Conservation (phyloP, 306 rosid genomes). For the Rubus idaeus region DNA sequence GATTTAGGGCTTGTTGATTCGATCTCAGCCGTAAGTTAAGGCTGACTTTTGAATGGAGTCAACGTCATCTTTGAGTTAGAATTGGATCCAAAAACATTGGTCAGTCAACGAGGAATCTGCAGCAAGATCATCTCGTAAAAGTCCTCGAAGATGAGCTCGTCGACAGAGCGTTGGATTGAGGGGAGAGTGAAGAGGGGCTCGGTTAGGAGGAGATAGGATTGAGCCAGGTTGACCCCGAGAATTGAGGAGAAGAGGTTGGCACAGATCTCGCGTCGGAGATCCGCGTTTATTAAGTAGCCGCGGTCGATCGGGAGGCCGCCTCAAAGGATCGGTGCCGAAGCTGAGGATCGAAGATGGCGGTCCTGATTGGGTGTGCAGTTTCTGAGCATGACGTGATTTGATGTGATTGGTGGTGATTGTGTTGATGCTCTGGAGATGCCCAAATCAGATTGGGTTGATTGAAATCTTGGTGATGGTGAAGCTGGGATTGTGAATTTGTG, state of each 20-base stretch:
- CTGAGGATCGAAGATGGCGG: slow-evolving; percentile 50
- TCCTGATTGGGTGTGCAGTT: no score
- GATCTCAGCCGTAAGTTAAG: no score
- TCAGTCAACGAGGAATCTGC: no score
- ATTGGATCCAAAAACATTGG: no score
- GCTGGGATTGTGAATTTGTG: no score
- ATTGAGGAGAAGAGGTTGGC: slow-evolving; percentile 69
- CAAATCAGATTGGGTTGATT: no score
- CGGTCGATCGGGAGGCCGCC: slow-evolving; percentile 91
- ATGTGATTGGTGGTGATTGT: no score
- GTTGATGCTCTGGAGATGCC: no score
- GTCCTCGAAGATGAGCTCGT: slow-evolving; percentile 88
- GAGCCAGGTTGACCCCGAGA: slow-evolving; percentile 57
- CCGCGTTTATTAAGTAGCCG: slow-evolving; percentile 84
- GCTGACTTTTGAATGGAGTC: no score
- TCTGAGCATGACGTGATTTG: slow-evolving; percentile 32
- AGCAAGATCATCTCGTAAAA: slow-evolving; percentile 16
- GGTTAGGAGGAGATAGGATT: slow-evolving; percentile 74
- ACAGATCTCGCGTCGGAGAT: slow-evolving; percentile 94
- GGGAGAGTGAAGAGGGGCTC: slow-evolving; percentile 88
- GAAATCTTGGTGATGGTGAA: no score
- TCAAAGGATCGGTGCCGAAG: slow-evolving; percentile 47
- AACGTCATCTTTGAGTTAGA: no score
- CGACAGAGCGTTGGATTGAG: slow-evolving; percentile 73
- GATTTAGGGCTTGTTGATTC: no score